Evolutionary conservation across 2,329 filamentous ascomycete genomes (phyloP), one percentile per base, ranked within the genome.

Genomic region (Alternaria rosae): DNA sequence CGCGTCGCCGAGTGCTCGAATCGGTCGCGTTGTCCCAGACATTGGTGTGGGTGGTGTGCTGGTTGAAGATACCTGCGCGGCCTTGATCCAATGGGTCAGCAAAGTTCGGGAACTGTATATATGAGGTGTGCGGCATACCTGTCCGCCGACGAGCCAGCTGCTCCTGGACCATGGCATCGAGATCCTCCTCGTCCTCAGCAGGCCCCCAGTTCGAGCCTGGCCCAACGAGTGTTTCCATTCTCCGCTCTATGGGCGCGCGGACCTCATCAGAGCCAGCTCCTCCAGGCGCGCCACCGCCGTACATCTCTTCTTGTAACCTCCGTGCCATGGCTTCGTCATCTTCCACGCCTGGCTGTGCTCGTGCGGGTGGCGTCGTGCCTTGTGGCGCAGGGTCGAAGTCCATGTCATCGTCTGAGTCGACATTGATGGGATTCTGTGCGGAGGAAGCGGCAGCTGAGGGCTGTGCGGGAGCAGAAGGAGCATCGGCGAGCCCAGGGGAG

Each of bases 241-340:
- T 97, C 71, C 93, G 88, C 47, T 91, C 92, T 80, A 99, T 96
- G 9, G 95, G 95, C 50, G 95, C 95, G 73, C 95, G 87, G 57
- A 99, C 90, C 85, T 90, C 70, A 89, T 89, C 38, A 55, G 69
- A 53, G 11, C 28, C 62, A 78, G 82, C 28, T 17, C 77, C 81
- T 21, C 77, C 76, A 51, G 77, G 72, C 64, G 81, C 82, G n/a
- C 69, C 54, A n/a, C 65, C 70, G 35, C 87, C 86, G 72, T 97
- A 98, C 75, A 97, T 86, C 79, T 99, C 93, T 74, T 99, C 92
- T 78, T 99, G 95, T 62, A 99, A 80, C 59, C 92, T 88, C 78
- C 94, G 88, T 7, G 95, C 95, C 89, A 98, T 94, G 44, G 92
- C 94, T 54, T 93, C 94, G 74, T 99, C 95, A 73, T 97, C 93